Base-by-base conservation (phyloP, 768 basidiomycete species). In the Coprinellus micaceus region DNA sequence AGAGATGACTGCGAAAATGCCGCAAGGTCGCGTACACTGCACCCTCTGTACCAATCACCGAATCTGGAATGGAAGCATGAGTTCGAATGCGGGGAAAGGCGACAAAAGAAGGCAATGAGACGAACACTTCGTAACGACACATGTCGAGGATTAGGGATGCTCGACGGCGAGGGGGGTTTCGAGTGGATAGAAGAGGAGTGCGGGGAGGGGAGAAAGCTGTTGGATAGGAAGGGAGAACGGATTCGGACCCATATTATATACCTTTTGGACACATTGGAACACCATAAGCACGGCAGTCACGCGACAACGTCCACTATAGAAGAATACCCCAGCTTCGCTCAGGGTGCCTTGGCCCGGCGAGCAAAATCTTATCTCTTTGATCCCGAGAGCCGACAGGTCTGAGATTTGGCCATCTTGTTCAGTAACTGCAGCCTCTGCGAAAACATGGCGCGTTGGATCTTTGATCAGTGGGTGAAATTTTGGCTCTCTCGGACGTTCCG, bases 81-180 rank as follows among this genome's bases (percentile, higher is more conserved):
- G 51, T 54, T 58, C 40, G 44, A 51, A 51, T 52, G 30, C 54
- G 30, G 19, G 53, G 51, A 28, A 19, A 28, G 43, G 55, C 29
- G 40, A 17, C 55, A 26, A 29, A 45, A 54, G 45, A 53, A 29
- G 51, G 52, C 56, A 63, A 62, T 24, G 61, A 48, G 7, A 63
- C 64, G 62, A 61, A 84, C 83, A 81, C 78, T 77, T 85, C 84
- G 63, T 79, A 77, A 66, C 71, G 72, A 58, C 84, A 85, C 84
- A 85, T 85, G 24, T n/a, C 59, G 25, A 52, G 13, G 47, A 21
- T 50, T 6, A 39, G 29, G 25, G 26, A 3, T 47, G 13, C 12
- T 13, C 40, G 9, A 33, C 13, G 25, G 39, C 10, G 10, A 37
- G 24, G 17, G 19, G 46, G 25, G 11, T 15, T 15, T 26, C 39